Evolutionary conservation across 2,329 filamentous ascomycete species (phyloP).

Genomic region (Eurotiales sp.): DNA sequence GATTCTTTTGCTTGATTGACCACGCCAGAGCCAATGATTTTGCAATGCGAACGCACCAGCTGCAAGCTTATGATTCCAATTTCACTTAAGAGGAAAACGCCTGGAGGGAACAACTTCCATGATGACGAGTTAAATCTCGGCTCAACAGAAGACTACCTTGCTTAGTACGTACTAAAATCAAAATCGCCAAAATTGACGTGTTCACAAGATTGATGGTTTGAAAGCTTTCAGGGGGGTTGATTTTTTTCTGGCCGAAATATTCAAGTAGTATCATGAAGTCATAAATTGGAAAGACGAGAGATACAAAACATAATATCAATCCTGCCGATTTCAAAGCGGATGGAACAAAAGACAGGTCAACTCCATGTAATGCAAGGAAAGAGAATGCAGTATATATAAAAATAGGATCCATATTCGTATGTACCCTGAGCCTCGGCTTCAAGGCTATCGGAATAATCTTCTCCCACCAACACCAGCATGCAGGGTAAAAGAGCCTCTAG

Average conservation of each 20-base stretch:
- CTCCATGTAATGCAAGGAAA: not conserved
- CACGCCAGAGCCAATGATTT: too few relatives aligned
- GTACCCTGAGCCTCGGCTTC: not conserved
- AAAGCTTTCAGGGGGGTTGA: not conserved
- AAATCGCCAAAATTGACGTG: not conserved
- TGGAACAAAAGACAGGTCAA: not conserved
- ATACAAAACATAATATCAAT: not conserved
- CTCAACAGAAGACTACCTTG: not conserved
- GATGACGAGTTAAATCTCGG: too few relatives aligned
- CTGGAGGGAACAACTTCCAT: too few relatives aligned
- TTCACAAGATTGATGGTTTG: not conserved
- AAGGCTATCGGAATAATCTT: constrained; percentile 39
- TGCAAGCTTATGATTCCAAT: too few relatives aligned
- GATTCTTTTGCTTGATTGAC: too few relatives aligned
- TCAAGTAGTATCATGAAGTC: not conserved
- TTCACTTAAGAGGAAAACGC: too few relatives aligned
- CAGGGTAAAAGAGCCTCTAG: constrained; percentile 43
- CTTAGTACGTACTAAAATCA: not conserved
- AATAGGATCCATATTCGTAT: not conserved
- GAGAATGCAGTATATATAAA: not conserved
- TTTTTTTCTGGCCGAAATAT: too few relatives aligned
- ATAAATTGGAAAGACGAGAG: not conserved
- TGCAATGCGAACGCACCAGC: too few relatives aligned
- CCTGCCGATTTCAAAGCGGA: not conserved
- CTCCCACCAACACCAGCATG: constrained; percentile 39